Conservation (phyloP, 352 stramenopile genomes). For the Pythium rhizo-oryzae region DNA sequence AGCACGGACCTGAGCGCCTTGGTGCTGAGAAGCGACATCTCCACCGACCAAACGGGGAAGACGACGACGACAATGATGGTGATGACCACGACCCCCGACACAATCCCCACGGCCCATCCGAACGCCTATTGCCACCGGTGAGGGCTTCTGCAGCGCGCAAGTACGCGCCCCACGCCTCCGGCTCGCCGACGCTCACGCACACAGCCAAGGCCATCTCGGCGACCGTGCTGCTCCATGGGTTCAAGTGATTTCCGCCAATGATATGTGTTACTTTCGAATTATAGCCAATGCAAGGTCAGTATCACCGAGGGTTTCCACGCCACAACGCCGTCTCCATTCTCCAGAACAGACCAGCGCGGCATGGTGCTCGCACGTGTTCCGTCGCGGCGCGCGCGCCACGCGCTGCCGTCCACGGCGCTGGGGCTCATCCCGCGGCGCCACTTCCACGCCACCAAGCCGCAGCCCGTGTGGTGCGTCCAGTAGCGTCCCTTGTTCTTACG, state of each 20-base stretch:
- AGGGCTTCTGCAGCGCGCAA: conserved; percentile 1
- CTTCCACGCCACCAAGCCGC: conserved; percentile 52
- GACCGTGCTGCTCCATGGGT: conserved; percentile 36
- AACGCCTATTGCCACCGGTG: conserved; percentile 7
- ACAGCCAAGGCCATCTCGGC: conserved; percentile 51
- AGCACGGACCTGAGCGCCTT: neutral
- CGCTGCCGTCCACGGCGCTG: conserved; percentile 6
- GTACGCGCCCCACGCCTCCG: conserved; percentile 11
- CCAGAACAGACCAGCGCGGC: neutral
- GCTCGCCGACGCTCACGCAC: conserved; percentile 40
- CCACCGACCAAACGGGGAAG: neutral
- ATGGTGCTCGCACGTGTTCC: conserved; percentile 18
- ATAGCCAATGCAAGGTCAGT: conserved; percentile 23
- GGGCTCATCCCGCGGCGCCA: conserved; percentile 30
- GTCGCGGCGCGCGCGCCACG: neutral
- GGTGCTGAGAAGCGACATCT: too few species aligned
- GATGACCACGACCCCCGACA: neutral
- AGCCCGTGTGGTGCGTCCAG: conserved; percentile 46
- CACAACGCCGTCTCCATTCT: neutral
- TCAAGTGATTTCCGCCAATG: conserved; percentile 29
- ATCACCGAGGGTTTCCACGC: too few species aligned
- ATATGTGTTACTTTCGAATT: conserved; percentile 11
- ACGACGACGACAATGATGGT: conserved; percentile 3
- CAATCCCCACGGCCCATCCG: too few species aligned
- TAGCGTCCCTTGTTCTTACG: neutral